Base-by-base conservation (phyloP, 140 eudicot genomes). In the Cichorium intybus region DNA sequence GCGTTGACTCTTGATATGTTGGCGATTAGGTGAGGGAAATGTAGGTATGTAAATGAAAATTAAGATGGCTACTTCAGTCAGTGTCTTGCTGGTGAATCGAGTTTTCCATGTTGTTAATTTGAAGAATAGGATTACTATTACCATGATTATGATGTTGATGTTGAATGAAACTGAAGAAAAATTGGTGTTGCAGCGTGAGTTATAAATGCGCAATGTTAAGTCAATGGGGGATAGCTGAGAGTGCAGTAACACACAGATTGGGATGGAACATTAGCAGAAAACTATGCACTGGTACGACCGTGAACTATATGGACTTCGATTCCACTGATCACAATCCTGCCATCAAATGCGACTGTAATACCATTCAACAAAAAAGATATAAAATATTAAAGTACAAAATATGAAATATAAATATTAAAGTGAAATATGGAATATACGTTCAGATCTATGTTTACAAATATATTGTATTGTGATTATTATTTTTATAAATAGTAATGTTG, bases 211-310 rank as follows among this genome's bases (percentile, higher is more conserved):
- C 81, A 7, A 58, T 88, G 29, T 88, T 88, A 56, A 66, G 62
- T 0, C 50, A 53, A 43, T 85, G 89, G 93, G 34, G 85, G 29
- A 80, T 80, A 11, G n/a, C 74, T 0, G 41, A 51, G 18, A 46
- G 34, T 22, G 3, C 31, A 22, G 80, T 9, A 21, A 60, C 82
- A 12, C 0, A 43, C 0, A 64, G n/a, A n/a, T n/a, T 49, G 66
- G 2, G 68, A 33, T 88, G 96, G 96, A 88, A 88, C 83, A 68
- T 85, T 16, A 88, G 88, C 16, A 96, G 96, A 17, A 95, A 87
- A 14, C 56, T 64, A 15, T 90, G 97, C 68, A 84, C 81, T 12
- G 97, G 97, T 17, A 61, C 73, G 4, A 88, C 97, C 28, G 33
- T 70, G 0, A 81, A 77, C 62, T 14, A 71, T 3, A 75, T 83